Evolutionary conservation across 2,329 filamentous ascomycete genomes (phyloP), one percentile per base, ranked within the genome.

Genomic region (Sphaerulina populicola): DNA sequence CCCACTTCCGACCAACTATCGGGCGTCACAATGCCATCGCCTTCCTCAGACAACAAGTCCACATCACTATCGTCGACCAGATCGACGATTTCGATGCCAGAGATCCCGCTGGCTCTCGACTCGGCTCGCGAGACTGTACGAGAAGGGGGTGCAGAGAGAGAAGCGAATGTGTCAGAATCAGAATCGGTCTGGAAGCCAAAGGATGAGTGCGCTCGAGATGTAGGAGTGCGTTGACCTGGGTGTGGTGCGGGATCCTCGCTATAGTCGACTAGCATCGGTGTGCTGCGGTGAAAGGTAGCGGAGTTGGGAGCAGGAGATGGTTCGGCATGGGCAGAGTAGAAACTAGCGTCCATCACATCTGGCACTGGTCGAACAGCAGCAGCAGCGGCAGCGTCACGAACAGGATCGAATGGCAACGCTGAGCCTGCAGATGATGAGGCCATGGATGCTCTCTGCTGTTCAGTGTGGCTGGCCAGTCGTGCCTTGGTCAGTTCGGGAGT

Each of bases 1-100:
- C 65, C 67, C n/a, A 69, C 62, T 38, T 69, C 66, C 1, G 63
- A 66, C 67, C 67, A 69, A 48, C 63, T 67, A 38, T 65, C 62
- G 1, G 67, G 67, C 12, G 67, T 69, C 18, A 55, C 54, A 38
- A 69, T 58, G 21, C 66, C 66, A 44, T 63, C 60, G n/a, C 62
- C 60, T 36, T 65, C 65, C 41, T 66, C 64, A 10, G 64, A 65
- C 8, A 68, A 55, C 54, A 67, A 61, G 43, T 66, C 65, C 6
- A 64, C 58, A 47, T 68, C 66, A 39, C 62, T 66, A 33, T 68
- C 64, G 6, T 66, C 64, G 4, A 57, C 51, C 1, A 67, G 46
- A 55, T 66, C 65, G 4, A 63, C 49, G 12, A 64, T 60, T 45
- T 66, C 65, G 21, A 63, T 53, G 30, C 54, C 55, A 12, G 60